Base-by-base conservation (phyloP, 1,284 basidiomycete species). In the Chalciporus sp. region DNA sequence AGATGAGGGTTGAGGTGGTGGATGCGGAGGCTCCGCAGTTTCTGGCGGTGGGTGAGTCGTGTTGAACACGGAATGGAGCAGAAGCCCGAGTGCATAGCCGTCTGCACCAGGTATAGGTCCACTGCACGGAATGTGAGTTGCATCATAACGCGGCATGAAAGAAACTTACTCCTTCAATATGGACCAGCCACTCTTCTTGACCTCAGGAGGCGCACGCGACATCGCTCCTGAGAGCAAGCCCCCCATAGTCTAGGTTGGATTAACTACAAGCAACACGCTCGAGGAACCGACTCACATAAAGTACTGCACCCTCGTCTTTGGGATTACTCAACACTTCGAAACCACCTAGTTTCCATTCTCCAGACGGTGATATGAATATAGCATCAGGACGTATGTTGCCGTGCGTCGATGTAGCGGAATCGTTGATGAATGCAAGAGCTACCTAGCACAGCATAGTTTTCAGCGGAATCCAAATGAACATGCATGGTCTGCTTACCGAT, bases 261-360 rank as follows among this genome's bases (percentile, higher is more conserved):
- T 51, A 43, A 60, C 62, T 43, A 29, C 47, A 35, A 5, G 42
- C 40, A 11, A 42, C 11, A 53, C 31, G 4, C 47, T 11, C 28
- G 44, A 53, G 51, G 61, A 20, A 40, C 31, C 55, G n/a, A 67
- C 87, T 72, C 72, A 94, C 92, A 77, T 93, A 93, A 68, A 95
- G 74, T 26, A 91, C 79, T 10, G 89, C 80, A 44, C 77, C 69
- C n/a, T 88, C 84, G 52, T 95, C 93, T 64, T 83, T 88, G 3
- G 88, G 78, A 63, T 80, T 90, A 63, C 90, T 95, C 62, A 98
- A 73, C 1, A 95, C 74, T 63, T 99, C 97, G 64, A 99, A 95
- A 1, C 96, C 96, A 29, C 91, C 95, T 9, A 99, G 76, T 66
- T 91, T 91, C 96, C 95, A 99, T 75, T 99, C 97, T 19, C 96